Conservation (phyloP, 148 eudicot genomes). For the Nepenthes gracilis region DNA sequence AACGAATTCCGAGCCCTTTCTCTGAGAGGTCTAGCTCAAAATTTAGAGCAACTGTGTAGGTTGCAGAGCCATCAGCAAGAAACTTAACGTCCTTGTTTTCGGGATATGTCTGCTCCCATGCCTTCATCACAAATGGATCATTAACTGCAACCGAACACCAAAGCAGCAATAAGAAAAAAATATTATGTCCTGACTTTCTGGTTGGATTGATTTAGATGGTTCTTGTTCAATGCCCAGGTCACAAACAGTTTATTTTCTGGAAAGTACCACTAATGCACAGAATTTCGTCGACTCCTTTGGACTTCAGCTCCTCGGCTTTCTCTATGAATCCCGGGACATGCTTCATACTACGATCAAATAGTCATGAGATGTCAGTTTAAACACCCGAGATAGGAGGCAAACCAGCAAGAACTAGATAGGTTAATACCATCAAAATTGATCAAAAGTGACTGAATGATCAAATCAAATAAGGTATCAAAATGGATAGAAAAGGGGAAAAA, state of each 20-base stretch:
- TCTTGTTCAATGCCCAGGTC: not conserved
- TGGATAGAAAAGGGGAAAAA: too few relatives aligned
- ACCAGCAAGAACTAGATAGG: not conserved
- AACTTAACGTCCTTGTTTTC: constrained; percentile 70
- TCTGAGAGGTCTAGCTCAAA: constrained; percentile 63
- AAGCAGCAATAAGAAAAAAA: not conserved
- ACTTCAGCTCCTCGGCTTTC: constrained; percentile 55
- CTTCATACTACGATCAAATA: constrained; percentile 25
- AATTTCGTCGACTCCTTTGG: constrained; percentile 73
- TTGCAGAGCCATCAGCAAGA: constrained; percentile 65
- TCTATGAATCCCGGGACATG: constrained; percentile 78
- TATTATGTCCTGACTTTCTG: too few relatives aligned
- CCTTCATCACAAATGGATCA: constrained; percentile 87
- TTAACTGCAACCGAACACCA: constrained; percentile 41
- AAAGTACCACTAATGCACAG: constrained; percentile 56
- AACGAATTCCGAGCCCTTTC: constrained; percentile 55
- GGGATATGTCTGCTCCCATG: constrained; percentile 72
- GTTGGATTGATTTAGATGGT: not conserved
- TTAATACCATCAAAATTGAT: not conserved
- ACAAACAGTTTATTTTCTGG: not conserved
- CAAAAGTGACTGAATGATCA: not conserved
- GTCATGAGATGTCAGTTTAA: not conserved
- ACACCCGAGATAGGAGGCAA: not conserved
- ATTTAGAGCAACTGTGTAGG: constrained; percentile 61
- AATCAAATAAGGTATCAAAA: too few relatives aligned